Conservation (phyloP, 176 grass and related monocot species). For the Chrysopogon serrulatus region DNA sequence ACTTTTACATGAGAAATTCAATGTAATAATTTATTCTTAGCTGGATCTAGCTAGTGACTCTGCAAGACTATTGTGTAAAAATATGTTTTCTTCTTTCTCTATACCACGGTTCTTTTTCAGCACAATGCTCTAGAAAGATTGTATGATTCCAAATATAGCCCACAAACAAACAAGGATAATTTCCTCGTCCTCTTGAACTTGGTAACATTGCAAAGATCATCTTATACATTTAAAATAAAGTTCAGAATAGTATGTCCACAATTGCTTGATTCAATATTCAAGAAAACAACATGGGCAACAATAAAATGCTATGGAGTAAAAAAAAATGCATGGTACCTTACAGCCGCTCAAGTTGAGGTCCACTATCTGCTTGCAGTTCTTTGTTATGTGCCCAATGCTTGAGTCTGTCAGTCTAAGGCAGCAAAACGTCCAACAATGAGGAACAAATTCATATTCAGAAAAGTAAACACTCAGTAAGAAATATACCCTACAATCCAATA, state of each 20-base stretch:
- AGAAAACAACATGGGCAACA: neutral
- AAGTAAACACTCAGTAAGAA: conserved; percentile 22
- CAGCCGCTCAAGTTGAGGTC: conserved; percentile 92
- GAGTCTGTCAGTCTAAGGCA: conserved; percentile 60
- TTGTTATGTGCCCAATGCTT: conserved; percentile 51
- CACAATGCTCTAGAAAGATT: neutral
- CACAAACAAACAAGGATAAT: neutral
- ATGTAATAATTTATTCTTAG: neutral
- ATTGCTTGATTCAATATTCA: neutral
- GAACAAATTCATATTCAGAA: neutral
- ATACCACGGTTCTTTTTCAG: neutral
- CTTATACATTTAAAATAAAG: neutral
- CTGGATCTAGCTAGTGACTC: neutral
- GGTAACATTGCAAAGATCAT: neutral
- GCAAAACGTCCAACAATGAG: conserved; percentile 11
- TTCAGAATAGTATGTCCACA: neutral
- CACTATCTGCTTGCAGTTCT: conserved; percentile 69
- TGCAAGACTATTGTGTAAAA: neutral
- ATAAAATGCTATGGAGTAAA: neutral
- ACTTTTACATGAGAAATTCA: neutral
- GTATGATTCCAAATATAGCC: neutral
- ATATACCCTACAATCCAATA: conserved; percentile 95
- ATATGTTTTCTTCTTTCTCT: neutral
- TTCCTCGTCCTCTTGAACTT: neutral
- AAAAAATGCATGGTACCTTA: conserved; percentile 53